Evolutionary conservation across 2,329 filamentous ascomycete genomes (phyloP).

Genomic region (Cercospora sp.): DNA sequence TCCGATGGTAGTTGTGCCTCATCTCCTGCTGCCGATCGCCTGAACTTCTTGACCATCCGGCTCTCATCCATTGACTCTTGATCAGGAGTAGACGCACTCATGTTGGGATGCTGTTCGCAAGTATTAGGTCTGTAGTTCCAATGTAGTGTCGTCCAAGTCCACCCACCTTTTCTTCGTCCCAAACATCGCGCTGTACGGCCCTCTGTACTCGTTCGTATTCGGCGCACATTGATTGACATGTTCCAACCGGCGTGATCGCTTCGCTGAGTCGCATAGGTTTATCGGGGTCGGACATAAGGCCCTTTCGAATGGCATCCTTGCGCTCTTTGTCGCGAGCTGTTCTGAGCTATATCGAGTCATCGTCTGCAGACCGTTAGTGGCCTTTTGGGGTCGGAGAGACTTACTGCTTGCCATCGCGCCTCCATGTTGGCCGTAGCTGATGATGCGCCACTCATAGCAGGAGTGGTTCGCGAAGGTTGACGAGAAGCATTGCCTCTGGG

Average conservation of each 20-base stretch:
- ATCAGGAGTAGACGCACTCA: conserved; percentile 30
- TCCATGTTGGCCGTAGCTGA: conserved; percentile 24
- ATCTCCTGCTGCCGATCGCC: conserved; percentile 62
- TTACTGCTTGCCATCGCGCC: conserved; percentile 29
- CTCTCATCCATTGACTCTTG: conserved; percentile 48
- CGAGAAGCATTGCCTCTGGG: conserved; percentile 8
- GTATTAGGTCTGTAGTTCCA: conserved; percentile 28
- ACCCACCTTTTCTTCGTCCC: conserved; percentile 59
- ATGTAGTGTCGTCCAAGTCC: conserved; percentile 10
- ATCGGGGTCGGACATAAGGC: conserved; percentile 59
- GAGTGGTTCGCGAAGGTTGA: conserved; percentile 1
- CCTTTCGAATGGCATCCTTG: conserved; percentile 53
- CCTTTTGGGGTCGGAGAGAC: conserved; percentile 9
- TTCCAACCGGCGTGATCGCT: conserved; percentile 62
- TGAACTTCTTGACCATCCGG: conserved; percentile 65
- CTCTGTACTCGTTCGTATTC: conserved; percentile 63
- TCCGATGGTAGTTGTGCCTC: conserved; percentile 65
- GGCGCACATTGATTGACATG: conserved; percentile 64
- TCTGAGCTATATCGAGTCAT: conserved; percentile 46
- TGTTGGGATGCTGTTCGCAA: conserved; percentile 37
- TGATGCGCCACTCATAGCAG: conserved; percentile 11
- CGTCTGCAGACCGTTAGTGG: conserved; percentile 32
- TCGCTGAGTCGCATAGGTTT: conserved; percentile 60
- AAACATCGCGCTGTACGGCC: conserved; percentile 62
- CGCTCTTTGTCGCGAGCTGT: conserved; percentile 52